Evolutionary conservation across 179 eudicot species (phyloP).

Genomic region (Actinidia polygama): DNA sequence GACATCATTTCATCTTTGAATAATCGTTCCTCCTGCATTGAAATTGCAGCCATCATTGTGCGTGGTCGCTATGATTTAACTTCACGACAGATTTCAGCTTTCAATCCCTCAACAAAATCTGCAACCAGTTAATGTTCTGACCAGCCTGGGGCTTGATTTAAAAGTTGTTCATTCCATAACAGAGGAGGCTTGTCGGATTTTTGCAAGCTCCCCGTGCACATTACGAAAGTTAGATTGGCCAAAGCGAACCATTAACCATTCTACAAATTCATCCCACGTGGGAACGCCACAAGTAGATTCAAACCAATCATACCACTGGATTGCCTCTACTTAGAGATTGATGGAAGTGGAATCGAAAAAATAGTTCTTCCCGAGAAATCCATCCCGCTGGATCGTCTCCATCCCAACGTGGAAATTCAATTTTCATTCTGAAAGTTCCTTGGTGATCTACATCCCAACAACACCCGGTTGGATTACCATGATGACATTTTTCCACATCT

Average conservation of each 20-base stretch:
- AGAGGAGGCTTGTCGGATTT: not conserved
- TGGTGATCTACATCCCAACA: no score
- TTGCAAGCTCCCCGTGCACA: not conserved
- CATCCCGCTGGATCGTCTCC: no score
- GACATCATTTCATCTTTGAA: not conserved
- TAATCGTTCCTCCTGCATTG: not conserved
- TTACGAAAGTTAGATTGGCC: not conserved
- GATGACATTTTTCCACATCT: no score
- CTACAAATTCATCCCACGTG: not conserved
- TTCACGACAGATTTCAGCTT: not conserved
- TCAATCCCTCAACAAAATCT: not conserved
- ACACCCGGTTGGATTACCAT: no score
- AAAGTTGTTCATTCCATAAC: not conserved
- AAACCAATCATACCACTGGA: constrained; percentile 7
- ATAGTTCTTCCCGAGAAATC: no score
- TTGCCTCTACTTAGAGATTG: not conserved
- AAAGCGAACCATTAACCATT: not conserved
- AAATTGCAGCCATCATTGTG: not conserved
- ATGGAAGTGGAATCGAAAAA: not conserved
- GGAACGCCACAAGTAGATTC: not conserved
- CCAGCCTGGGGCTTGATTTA: not conserved
- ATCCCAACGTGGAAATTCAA: no score
- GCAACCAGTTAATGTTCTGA: not conserved
- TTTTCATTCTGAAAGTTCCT: no score
- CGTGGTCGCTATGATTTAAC: not conserved